Evolutionary conservation across 2,329 filamentous ascomycete genomes (phyloP).

Genomic region (Hirsutella thompsonii): DNA sequence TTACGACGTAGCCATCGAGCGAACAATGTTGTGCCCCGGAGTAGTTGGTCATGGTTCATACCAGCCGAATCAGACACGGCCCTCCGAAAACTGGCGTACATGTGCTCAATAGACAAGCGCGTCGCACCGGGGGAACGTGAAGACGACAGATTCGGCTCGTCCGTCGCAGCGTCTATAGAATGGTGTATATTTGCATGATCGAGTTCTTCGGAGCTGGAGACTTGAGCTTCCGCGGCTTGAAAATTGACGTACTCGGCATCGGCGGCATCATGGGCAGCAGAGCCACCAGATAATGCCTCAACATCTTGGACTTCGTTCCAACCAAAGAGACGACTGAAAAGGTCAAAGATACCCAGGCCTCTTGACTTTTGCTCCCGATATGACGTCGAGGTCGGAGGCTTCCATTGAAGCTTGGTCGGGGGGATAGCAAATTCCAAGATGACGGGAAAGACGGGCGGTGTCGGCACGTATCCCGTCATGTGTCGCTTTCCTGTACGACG

Average conservation of each 20-base stretch:
- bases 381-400: constrained; percentile 27
- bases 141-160: too few relatives aligned
- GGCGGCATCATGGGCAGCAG: too few relatives aligned
- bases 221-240: too few relatives aligned
- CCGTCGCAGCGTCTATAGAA: too few relatives aligned
- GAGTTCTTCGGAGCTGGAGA: too few relatives aligned
- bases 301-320: constrained; percentile 15
- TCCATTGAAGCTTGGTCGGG: constrained; percentile 38
- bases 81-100: constrained; percentile 4
- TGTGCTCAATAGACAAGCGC: too few relatives aligned
- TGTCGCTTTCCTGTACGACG: constrained; percentile 38
- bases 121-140: too few relatives aligned
- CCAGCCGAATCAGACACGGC: constrained; percentile 3
- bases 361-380: constrained; percentile 12
- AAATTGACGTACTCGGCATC: too few relatives aligned
- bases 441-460: constrained; percentile 21
- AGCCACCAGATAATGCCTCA: constrained; percentile 7
- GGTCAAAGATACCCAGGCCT: constrained; percentile 6
- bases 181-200: too few relatives aligned
- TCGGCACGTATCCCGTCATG: constrained; percentile 36
- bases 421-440: constrained; percentile 34
- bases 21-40: constrained; percentile 3
- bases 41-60: constrained; percentile 3
- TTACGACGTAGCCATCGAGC: constrained; percentile 6
- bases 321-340: constrained; percentile 15